Evolutionary conservation across 257 asterid genomes (phyloP).

Genomic region (Capsicum baccatum): DNA sequence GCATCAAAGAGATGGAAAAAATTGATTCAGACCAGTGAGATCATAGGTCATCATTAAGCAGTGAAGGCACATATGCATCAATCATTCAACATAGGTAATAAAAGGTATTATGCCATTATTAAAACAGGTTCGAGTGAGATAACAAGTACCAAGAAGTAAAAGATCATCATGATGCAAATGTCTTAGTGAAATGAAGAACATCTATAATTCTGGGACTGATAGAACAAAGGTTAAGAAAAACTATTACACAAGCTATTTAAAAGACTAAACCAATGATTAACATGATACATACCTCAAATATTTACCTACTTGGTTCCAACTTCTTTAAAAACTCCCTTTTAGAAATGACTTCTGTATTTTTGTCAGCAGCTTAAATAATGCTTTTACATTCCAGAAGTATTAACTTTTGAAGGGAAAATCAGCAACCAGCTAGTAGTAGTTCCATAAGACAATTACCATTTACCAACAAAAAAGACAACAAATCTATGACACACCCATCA

Average conservation of each 20-base stretch:
- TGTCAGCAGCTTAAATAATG: background rate
- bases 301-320: background rate
- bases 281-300: background rate
- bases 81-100: background rate
- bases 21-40: background rate
- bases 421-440: background rate
- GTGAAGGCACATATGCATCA: background rate
- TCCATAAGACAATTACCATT: background rate
- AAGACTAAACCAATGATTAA: background rate
- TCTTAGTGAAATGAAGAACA: background rate
- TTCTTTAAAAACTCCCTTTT: too few relatives aligned
- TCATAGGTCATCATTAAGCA: background rate
- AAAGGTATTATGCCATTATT: background rate
- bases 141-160: background rate
- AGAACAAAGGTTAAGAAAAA: background rate
- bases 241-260: background rate
- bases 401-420: background rate
- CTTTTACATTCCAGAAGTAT: too few relatives aligned
- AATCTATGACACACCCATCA: background rate
- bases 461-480: background rate
- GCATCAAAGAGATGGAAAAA: background rate
- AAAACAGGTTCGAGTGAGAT: background rate
- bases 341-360: background rate
- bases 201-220: background rate
- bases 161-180: background rate